Percentiles rank a stretch among this genome's conserved stretches.
Conservation (phyloP, 345 rosid species). For the Carallia pectinifolia region DNA sequence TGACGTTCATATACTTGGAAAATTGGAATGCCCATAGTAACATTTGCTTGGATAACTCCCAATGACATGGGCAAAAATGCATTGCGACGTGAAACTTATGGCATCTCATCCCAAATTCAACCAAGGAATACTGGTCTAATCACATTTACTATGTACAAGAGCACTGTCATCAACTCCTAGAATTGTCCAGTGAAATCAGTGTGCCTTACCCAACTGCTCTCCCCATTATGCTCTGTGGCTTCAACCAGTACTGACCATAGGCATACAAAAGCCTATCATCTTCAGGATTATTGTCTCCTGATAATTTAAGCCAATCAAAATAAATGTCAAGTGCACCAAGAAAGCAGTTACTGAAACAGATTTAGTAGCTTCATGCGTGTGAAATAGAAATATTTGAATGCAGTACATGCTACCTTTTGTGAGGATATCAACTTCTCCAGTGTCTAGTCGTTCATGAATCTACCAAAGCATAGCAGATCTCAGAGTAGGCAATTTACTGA, state of each 20-base stretch:
- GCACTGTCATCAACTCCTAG: not conserved
- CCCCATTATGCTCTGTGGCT: slow-evolving; percentile 82
- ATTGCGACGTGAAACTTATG: not conserved
- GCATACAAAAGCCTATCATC: slow-evolving; percentile 90
- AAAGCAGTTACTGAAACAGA: not conserved
- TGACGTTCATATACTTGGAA: not conserved
- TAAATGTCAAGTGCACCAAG: not conserved
- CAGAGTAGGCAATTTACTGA: not conserved
- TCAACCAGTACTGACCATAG: slow-evolving; percentile 84
- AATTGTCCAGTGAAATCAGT: too few relatives aligned
- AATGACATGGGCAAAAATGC: too few relatives aligned
- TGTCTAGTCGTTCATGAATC: slow-evolving; percentile 39
- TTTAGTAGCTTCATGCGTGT: not conserved
- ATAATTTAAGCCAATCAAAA: slow-evolving; percentile 12
- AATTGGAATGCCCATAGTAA: not conserved
- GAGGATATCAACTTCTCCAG: slow-evolving; percentile 34
- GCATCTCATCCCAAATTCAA: too few relatives aligned
- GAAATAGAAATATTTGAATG: slow-evolving; percentile 4
- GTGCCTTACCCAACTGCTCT: slow-evolving; percentile 78
- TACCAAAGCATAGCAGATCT: slow-evolving; percentile 9
- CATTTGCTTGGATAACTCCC: too few relatives aligned
- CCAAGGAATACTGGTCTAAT: not conserved
- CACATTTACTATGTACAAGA: not conserved
- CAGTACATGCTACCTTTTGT: slow-evolving; percentile 42
- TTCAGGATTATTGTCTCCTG: slow-evolving; percentile 64